These are phyloP conservation scores for Penicillium sp. DNA, from an alignment of 2,329 filamentous ascomycete genomes.

Conservation along the genomic window DNA sequence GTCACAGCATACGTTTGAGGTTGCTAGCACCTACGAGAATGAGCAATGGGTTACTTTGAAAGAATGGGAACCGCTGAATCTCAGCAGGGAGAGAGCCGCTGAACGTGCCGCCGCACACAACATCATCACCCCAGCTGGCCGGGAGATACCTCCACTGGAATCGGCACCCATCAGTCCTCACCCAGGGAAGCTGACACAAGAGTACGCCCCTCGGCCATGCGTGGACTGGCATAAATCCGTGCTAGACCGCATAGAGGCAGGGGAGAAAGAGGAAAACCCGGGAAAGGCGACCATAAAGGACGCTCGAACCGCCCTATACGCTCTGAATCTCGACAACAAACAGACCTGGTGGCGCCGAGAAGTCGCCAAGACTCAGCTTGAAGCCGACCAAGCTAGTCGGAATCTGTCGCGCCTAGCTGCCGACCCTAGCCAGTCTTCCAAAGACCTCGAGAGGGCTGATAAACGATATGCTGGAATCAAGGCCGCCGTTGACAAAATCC, in stretches of 20 bases:
- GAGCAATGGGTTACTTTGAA: constrained; percentile 22
- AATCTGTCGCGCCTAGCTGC: constrained; percentile 25
- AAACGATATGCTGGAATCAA: constrained; percentile 16
- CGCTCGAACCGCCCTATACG: not conserved
- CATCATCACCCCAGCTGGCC: constrained; percentile 29
- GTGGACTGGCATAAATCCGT: constrained; percentile 34
- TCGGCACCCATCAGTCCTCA: constrained; percentile 23
- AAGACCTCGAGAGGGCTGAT: constrained; percentile 23
- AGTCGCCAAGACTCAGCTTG: constrained; percentile 15
- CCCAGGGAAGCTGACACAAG: constrained; percentile 10
- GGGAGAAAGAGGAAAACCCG: not conserved
- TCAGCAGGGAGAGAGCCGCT: constrained; percentile 27
- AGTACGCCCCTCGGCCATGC: constrained; percentile 36
- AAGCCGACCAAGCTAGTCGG: constrained; percentile 29
- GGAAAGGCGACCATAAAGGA: not conserved
- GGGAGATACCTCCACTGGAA: constrained; percentile 24
- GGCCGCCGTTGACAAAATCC: constrained; percentile 3
- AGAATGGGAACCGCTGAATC: constrained; percentile 22
- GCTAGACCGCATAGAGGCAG: not conserved
- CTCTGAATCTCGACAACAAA: constrained; percentile 28
- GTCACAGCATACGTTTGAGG: constrained; percentile 44
- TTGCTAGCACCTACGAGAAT: constrained; percentile 46
- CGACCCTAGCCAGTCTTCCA: constrained; percentile 16
- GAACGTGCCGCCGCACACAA: constrained; percentile 27
- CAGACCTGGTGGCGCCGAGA: constrained; percentile 11